Base-by-base conservation (phyloP, 2,329 filamentous ascomycete genomes). In the Microsporum audouinii region DNA sequence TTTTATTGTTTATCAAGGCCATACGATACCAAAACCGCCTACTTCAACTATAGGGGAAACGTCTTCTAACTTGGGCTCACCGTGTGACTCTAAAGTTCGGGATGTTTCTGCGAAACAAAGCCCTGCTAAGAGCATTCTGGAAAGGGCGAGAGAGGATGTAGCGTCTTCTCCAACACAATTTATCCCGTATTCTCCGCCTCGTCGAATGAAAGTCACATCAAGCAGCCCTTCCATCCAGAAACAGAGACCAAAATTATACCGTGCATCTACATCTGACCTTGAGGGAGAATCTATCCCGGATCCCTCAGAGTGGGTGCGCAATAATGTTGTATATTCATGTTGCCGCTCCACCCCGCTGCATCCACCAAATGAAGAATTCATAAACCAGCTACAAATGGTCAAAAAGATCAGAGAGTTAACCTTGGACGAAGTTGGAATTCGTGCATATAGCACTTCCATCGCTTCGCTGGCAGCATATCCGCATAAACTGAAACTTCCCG, bases 361-460 rank as follows among this genome's bases (percentile, higher is more conserved):
- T 60, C 79, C 85, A 0, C 88, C 88, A 0, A 97, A 97, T 66
- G 79, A 84, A 47, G 73, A 73, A 0, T 97, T 99, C 71, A 83
- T 96, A 47, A 75, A 81, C 0, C 80, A 88, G 63, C 79, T 99
- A 3, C 82, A 85, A 66, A 86, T 87, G 62, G 89, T 97, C 65
- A 84, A 87, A 53, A 83, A 82, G 1, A 80, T 86, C 1, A 83
- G 92, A 27, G 79, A 84, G 14, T 78, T 96, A 1, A 85, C 82
- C 0, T 83, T 84, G 6, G 91, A 96, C 67, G 80, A 88, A 55
- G 84, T 95, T 62, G 90, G 89, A 1, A 84, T 91, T 0, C 83
- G 90, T 57, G 91, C 92, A 0, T 97, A 97, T 71, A 91, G 88
- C 34, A 91, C 88, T 1, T 86, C 88, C 10, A 95, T 97, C 65